Percentiles rank a stretch among this genome's conserved stretches.
These are phyloP conservation scores for Pyrus hybrid DNA, from an alignment of 331 rosid species.

Conservation along the genomic window DNA sequence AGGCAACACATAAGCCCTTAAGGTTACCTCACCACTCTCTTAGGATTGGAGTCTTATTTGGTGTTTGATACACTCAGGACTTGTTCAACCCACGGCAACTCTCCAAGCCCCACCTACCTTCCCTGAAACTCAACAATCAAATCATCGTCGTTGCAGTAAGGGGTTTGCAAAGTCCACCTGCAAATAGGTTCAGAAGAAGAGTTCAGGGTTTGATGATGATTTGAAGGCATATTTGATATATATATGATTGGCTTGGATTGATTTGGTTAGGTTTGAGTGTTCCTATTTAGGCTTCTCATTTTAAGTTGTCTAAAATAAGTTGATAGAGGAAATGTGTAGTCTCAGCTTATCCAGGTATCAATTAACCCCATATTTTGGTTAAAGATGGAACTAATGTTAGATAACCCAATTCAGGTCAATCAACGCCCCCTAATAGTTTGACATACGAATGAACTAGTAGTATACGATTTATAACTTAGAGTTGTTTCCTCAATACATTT, in stretches of 20 bases:
- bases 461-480: too few species aligned
- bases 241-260: not conserved
- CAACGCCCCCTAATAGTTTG: not conserved
- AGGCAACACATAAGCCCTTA: too few species aligned
- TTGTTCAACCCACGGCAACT: not conserved
- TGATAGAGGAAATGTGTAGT: too few species aligned
- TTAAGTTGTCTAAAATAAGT: too few species aligned
- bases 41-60: too few species aligned
- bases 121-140: not conserved
- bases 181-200: not conserved
- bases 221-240: not conserved
- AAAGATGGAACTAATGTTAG: not conserved
- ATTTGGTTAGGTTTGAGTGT: not conserved
- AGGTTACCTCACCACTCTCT: too few species aligned
- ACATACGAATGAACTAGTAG: not conserved
- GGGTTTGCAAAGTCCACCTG: not conserved
- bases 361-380: not conserved
- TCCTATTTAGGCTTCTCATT: not conserved
- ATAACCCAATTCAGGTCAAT: not conserved
- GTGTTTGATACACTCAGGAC: not conserved
- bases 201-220: not conserved
- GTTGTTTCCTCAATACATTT: not conserved
- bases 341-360: not conserved
- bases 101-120: not conserved
- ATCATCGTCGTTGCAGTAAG: not conserved